Evolutionary conservation across 2,329 filamentous ascomycete species (phyloP).

Genomic region (Arthrobotrys entomopaga): DNA sequence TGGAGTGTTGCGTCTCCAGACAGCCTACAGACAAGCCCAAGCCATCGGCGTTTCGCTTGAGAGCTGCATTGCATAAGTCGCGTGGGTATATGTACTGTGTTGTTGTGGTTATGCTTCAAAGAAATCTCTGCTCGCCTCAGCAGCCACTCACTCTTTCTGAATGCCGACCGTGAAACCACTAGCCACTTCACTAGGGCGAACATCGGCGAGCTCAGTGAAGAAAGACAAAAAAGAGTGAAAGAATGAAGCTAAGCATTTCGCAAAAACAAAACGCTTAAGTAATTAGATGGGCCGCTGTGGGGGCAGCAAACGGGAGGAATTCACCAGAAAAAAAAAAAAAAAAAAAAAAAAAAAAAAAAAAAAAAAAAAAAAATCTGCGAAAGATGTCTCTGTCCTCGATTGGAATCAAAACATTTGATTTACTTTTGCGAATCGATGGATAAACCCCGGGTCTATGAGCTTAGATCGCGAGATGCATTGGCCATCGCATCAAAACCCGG

Average conservation of each 20-base stretch:
- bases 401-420: not conserved
- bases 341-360: conserved; percentile 11
- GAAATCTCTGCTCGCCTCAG: not conserved
- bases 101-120: too few relatives aligned
- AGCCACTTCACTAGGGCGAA: too few relatives aligned
- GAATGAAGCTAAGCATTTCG: conserved; percentile 6
- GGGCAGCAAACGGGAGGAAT: conserved; percentile 36
- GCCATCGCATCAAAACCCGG: not conserved
- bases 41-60: too few relatives aligned
- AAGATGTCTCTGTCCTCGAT: not conserved
- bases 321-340: conserved; percentile 15
- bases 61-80: too few relatives aligned
- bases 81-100: too few relatives aligned
- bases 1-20: too few relatives aligned
- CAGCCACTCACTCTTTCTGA: not conserved
- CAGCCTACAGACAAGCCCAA: too few relatives aligned
- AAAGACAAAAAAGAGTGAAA: conserved; percentile 6
- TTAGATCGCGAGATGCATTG: too few relatives aligned
- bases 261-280: conserved; percentile 6
- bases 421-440: not conserved
- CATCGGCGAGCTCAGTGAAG: conserved; percentile 37
- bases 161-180: not conserved
- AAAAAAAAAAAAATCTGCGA: conserved; percentile 3
- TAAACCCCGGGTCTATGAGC: too few relatives aligned
- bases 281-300: conserved; percentile 16